Evolutionary conservation across 495 filamentous ascomycete genomes (phyloP).

Genomic region (Cryomyces minteri): DNA sequence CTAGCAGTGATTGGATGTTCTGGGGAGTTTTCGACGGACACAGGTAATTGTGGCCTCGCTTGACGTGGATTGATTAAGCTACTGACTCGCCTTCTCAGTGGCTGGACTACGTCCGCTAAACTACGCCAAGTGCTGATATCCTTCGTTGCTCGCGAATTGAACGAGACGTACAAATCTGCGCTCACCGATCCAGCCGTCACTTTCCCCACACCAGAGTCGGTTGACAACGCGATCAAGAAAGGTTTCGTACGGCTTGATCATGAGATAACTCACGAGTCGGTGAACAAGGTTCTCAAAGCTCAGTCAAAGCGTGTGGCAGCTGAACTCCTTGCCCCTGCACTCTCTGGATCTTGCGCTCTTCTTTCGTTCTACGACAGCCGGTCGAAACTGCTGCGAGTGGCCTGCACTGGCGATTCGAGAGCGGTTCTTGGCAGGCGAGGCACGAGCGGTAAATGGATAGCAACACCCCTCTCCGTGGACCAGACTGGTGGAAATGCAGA

Average conservation of each 20-base stretch:
- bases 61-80: not conserved
- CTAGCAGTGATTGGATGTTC: slow-evolving; percentile 95
- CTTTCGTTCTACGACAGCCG: slow-evolving; percentile 89
- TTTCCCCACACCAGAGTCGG: slow-evolving; percentile 49
- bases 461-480: slow-evolving; percentile 73
- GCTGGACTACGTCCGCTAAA: slow-evolving; percentile 97
- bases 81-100: slow-evolving; percentile 28
- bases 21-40: slow-evolving; percentile 99
- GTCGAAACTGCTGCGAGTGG: slow-evolving; percentile 68
- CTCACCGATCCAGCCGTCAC: slow-evolving; percentile 38
- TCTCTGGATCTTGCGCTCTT: slow-evolving; percentile 89
- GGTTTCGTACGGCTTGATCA: slow-evolving; percentile 79
- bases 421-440: slow-evolving; percentile 76
- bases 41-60: slow-evolving; percentile 35
- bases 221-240: slow-evolving; percentile 82
- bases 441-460: slow-evolving; percentile 75
- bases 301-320: slow-evolving; percentile 75
- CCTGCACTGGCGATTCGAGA: slow-evolving; percentile 86
- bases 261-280: slow-evolving; percentile 81
- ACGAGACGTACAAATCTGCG: slow-evolving; percentile 69
- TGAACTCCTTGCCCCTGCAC: slow-evolving; percentile 76
- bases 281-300: slow-evolving; percentile 71
- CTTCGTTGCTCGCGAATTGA: slow-evolving; percentile 88
- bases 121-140: slow-evolving; percentile 79
- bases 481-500: slow-evolving; percentile 77